A percentile compares a stretch with the other conserved stretches of the same genome.
phyloP scores from a whole-genome alignment of 2,329 filamentous ascomycete genomes.

The Ceratocystis ficicola region DNA sequence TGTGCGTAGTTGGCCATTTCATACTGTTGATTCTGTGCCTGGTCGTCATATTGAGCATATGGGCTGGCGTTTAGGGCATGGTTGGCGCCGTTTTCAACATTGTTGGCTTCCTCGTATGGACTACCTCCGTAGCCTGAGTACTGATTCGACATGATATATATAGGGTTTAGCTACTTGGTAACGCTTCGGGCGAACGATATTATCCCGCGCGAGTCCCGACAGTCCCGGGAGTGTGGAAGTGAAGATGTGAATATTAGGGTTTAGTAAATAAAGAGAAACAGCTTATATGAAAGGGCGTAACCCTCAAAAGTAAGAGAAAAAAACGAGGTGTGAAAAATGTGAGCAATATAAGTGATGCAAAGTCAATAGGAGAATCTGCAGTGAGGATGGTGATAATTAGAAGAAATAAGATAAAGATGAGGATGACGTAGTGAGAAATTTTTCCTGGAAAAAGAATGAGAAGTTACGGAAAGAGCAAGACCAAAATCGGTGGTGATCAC shows the following conservation, averaged over 20 bases:
- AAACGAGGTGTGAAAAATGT: not conserved
- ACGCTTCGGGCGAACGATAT: too few relatives aligned
- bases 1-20: constrained; percentile 44
- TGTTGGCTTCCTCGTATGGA: constrained; percentile 47
- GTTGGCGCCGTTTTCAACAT: constrained; percentile 30
- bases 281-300: not conserved
- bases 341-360: not conserved
- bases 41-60: constrained; percentile 24
- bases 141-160: constrained; percentile 26
- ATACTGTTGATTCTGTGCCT: constrained; percentile 29
- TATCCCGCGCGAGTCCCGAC: not conserved
- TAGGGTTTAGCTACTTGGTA: not conserved
- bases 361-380: not conserved
- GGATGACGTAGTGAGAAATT: not conserved
- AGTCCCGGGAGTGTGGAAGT: not conserved
- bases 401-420: not conserved
- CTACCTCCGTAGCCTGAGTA: constrained; percentile 52
- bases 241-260: constrained; percentile 2
- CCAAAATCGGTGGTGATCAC: not conserved
- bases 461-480: not conserved
- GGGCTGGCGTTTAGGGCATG: not conserved
- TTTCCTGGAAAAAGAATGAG: not conserved
- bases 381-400: not conserved
- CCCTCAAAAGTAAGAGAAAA: not conserved
- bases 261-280: not conserved